Evolutionary conservation across 1,139 yeast genomes (phyloP).

Genomic region (Saccharomyces pastorianus): DNA sequence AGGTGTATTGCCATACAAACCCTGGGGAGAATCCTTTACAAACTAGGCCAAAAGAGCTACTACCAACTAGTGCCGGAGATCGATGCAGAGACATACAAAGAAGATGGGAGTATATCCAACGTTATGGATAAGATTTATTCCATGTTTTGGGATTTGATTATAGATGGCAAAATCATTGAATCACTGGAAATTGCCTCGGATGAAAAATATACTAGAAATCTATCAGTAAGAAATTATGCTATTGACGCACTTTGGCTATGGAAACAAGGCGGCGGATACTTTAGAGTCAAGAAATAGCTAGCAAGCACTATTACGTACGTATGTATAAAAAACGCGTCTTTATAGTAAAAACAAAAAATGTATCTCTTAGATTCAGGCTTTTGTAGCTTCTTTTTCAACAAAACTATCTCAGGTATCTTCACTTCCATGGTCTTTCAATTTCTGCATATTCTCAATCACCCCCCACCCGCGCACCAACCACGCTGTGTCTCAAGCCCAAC

Average conservation of each 20-base stretch:
- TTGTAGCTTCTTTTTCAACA: neutral
- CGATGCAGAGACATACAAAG: constrained; percentile 35
- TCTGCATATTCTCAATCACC: no score
- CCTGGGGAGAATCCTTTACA: constrained; percentile 77
- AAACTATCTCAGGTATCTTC: neutral
- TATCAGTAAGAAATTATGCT: constrained; percentile 79
- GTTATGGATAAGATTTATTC: constrained; percentile 36
- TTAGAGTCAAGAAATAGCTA: constrained; percentile 12
- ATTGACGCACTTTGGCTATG: constrained; percentile 92
- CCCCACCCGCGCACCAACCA: neutral
- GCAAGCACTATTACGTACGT: neutral
- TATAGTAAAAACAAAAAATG: constrained; percentile 4
- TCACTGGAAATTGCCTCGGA: constrained; percentile 67
- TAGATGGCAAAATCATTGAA: constrained; percentile 59
- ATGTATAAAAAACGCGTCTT: constrained; percentile 2
- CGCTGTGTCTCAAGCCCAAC: neutral
- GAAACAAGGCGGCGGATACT: constrained; percentile 67
- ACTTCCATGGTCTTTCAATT: neutral
- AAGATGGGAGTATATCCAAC: constrained; percentile 34
- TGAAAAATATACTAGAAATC: constrained; percentile 53
- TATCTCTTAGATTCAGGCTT: neutral
- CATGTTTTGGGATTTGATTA: constrained; percentile 66
- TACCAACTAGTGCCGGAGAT: constrained; percentile 41
- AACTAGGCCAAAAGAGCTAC: constrained; percentile 56
- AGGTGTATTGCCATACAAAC: constrained; percentile 81